Percentiles rank a stretch among this genome's conserved stretches.
Evolutionary conservation across 2,329 filamentous ascomycete genomes (phyloP).

Genomic region (Chrysoporthe deuterocubensis): DNA sequence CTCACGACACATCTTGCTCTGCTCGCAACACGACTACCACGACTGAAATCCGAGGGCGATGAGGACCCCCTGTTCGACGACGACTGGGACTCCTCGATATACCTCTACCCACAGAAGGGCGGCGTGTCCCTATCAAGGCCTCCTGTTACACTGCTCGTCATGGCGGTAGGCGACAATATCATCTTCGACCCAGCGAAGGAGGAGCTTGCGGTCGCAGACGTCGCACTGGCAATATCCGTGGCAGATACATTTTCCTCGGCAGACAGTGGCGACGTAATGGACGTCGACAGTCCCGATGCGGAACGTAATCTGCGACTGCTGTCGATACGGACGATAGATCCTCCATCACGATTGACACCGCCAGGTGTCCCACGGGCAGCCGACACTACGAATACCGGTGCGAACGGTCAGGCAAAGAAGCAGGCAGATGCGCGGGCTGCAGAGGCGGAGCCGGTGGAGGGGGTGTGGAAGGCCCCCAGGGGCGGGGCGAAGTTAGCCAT

Average conservation of each 20-base stretch:
- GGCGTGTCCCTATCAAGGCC: constrained; percentile 57
- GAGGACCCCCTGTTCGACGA: constrained; percentile 98
- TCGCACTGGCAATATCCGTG: constrained; percentile 83
- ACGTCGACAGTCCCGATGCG: constrained; percentile 42
- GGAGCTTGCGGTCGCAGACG: constrained; percentile 91
- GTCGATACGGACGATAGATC: constrained; percentile 74
- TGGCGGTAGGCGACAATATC: constrained; percentile 83
- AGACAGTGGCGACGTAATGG: constrained; percentile 40
- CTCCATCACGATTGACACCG: constrained; percentile 73
- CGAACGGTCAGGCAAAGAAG: constrained; percentile 40
- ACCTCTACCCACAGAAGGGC: constrained; percentile 68
- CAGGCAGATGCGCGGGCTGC: constrained; percentile 43
- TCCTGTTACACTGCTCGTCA: constrained; percentile 87
- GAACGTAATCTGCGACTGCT: constrained; percentile 60
- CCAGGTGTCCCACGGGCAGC: constrained; percentile 69
- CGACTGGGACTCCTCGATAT: constrained; percentile 86
- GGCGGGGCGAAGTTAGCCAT: constrained; percentile 80
- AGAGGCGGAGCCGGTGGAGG: constrained; percentile 64
- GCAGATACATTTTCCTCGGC: constrained; percentile 47
- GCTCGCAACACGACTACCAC: constrained; percentile 81
- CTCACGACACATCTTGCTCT: constrained; percentile 93
- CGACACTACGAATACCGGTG: constrained; percentile 56
- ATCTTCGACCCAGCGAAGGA: constrained; percentile 92
- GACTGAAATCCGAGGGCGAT: constrained; percentile 84
- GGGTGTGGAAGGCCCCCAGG: constrained; percentile 84